Percentiles rank a stretch among this genome's conserved stretches.
These are phyloP conservation scores for Calonectria hongkongensis DNA, from an alignment of 2,329 filamentous ascomycete genomes.

Conservation along the genomic window DNA sequence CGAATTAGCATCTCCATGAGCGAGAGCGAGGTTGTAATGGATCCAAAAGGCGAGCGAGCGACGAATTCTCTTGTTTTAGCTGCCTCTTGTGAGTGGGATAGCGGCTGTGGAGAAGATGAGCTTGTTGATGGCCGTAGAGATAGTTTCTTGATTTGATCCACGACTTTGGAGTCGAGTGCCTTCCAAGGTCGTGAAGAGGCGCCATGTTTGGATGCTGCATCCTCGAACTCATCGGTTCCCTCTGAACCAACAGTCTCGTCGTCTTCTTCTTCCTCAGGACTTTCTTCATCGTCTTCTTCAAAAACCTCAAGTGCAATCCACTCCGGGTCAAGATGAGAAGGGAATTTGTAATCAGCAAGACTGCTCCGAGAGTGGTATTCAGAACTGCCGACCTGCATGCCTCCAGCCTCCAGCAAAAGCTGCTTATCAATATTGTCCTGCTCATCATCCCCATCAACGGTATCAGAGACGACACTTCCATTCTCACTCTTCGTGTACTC, in stretches of 20 bases:
- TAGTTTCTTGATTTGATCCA: conserved; percentile 64
- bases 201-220: conserved; percentile 36
- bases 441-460: conserved; percentile 53
- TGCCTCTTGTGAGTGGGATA: conserved; percentile 26
- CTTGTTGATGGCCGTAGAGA: conserved; percentile 56
- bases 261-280: conserved; percentile 63
- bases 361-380: conserved; percentile 28
- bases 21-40: conserved; percentile 77
- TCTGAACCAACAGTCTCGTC: conserved; percentile 65
- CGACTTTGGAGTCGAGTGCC: conserved; percentile 62
- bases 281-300: conserved; percentile 71
- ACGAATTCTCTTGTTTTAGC: conserved; percentile 56
- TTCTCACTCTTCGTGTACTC: conserved; percentile 61
- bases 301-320: conserved; percentile 95
- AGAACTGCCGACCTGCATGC: neutral
- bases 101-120: conserved; percentile 30
- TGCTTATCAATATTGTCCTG: conserved; percentile 70
- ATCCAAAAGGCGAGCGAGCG: conserved; percentile 68
- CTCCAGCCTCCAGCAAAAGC: conserved; percentile 55
- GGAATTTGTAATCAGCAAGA: conserved; percentile 66
- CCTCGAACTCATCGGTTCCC: conserved; percentile 56
- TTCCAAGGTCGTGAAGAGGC: conserved; percentile 44
- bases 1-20: conserved; percentile 92
- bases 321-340: conserved; percentile 86
- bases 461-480: conserved; percentile 39